Evolutionary conservation across 2,329 filamentous ascomycete genomes (phyloP).

Genomic region (Amphichorda felina): DNA sequence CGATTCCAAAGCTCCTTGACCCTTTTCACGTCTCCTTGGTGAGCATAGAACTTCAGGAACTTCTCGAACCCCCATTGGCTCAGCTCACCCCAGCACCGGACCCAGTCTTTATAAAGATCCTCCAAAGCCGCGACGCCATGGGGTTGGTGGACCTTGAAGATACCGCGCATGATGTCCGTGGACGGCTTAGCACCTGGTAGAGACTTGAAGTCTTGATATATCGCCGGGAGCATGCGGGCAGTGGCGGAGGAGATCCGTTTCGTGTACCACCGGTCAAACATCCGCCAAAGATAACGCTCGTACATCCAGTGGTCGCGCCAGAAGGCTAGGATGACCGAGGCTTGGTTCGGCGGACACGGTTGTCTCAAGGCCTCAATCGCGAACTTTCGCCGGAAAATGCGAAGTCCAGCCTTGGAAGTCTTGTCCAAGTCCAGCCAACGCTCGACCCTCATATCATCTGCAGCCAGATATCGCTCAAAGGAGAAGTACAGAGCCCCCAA

Average conservation of each 20-base stretch:
- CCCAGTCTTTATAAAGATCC: constrained; percentile 36
- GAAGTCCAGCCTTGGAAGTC: constrained; percentile 8
- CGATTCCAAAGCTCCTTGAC: constrained; percentile 33
- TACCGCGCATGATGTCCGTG: constrained; percentile 24
- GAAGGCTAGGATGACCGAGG: constrained; percentile 24
- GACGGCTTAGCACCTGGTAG: constrained; percentile 25
- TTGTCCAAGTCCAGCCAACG: constrained; percentile 1
- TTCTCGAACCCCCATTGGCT: constrained; percentile 33
- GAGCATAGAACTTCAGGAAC: constrained; percentile 36
- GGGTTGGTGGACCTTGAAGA: constrained; percentile 31
- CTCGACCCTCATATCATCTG: constrained; percentile 8
- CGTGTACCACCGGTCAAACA: constrained; percentile 16
- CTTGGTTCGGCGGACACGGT: constrained; percentile 20
- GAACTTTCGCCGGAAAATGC: constrained; percentile 16
- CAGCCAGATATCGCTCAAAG: constrained; percentile 19
- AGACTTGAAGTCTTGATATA: constrained; percentile 34
- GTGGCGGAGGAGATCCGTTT: constrained; percentile 14
- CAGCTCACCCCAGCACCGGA: constrained; percentile 23
- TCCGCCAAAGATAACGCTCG: constrained; percentile 27
- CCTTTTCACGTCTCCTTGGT: constrained; percentile 30
- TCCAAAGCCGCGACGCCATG: constrained; percentile 28
- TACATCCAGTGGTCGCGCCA: constrained; percentile 27
- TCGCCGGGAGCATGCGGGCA: constrained; percentile 20
- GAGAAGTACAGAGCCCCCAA: constrained; percentile 18
- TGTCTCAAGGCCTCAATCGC: constrained; percentile 17